A percentile compares a stretch with the other conserved stretches of the same genome.
phyloP scores from a whole-genome alignment of 345 rosid species.

The Dovyalis caffra region DNA sequence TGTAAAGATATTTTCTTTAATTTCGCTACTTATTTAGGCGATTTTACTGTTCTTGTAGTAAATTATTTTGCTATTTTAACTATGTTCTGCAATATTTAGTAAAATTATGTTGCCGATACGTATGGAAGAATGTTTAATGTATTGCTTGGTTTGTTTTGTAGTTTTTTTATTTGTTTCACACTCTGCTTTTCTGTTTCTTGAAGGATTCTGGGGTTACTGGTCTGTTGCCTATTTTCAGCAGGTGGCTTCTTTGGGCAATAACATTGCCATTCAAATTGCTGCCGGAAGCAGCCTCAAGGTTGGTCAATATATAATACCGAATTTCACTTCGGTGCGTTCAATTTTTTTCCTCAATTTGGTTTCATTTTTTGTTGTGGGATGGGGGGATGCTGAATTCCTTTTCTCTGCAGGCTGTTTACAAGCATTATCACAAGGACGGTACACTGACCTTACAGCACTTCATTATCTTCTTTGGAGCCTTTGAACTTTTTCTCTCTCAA shows the following conservation, averaged over 20 bases:
- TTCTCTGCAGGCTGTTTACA: conserved; percentile 39
- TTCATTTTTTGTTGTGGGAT: no score
- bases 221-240: conserved; percentile 51
- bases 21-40: no score
- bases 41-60: no score
- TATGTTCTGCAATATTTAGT: no score
- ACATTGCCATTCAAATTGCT: conserved; percentile 55
- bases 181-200: conserved; percentile 21
- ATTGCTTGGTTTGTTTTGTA: not conserved
- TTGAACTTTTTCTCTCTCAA: conserved; percentile 50
- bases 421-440: conserved; percentile 36
- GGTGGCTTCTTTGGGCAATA: conserved; percentile 61
- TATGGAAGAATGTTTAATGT: no score
- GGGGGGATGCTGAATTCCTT: not conserved
- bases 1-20: no score
- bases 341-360: no score
- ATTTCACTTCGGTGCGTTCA: no score
- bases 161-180: conserved; percentile 9
- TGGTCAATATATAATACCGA: not conserved
- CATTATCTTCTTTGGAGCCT: conserved; percentile 44
- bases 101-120: no score
- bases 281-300: conserved; percentile 60
- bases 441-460: conserved; percentile 43
- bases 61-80: no score
- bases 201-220: conserved; percentile 55